Evolutionary conservation across 108 stramenopile species (phyloP).

Genomic region (Bacterosira constricta): DNA sequence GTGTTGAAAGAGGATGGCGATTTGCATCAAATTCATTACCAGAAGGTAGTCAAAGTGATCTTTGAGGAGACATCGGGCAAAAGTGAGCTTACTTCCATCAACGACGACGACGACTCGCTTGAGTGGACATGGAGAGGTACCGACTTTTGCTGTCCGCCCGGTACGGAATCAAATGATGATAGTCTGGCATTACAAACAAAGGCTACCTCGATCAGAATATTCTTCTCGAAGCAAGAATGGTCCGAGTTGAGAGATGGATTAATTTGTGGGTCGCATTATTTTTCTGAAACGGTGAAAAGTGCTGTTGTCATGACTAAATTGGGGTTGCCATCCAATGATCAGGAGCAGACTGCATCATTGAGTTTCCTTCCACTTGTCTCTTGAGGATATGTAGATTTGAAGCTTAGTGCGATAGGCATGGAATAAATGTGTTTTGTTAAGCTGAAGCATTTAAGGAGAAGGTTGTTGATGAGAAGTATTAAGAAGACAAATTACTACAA

Average conservation of each 20-base stretch:
- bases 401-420: too few species aligned
- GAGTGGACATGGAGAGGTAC: conserved; percentile 75
- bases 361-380: conserved; percentile 31
- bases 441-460: too few species aligned
- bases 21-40: conserved; percentile 4
- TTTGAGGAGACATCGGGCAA: conserved; percentile 33
- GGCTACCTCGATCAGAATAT: conserved; percentile 41
- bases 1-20: neutral
- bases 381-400: too few species aligned
- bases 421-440: too few species aligned
- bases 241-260: conserved; percentile 32
- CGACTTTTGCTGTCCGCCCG: conserved; percentile 71
- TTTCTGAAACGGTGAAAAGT: conserved; percentile 32
- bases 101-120: conserved; percentile 11
- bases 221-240: conserved; percentile 37
- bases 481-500: too few species aligned
- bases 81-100: neutral
- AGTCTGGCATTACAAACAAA: conserved; percentile 5
- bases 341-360: conserved; percentile 10
- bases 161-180: neutral
- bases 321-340: neutral
- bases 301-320: conserved; percentile 43
- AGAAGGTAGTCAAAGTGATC: conserved; percentile 55
- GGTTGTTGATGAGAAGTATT: too few species aligned
- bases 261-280: conserved; percentile 20